phyloP scores from a whole-genome alignment of 2,329 filamentous ascomycete species.

The Colletotrichum orbiculare region DNA sequence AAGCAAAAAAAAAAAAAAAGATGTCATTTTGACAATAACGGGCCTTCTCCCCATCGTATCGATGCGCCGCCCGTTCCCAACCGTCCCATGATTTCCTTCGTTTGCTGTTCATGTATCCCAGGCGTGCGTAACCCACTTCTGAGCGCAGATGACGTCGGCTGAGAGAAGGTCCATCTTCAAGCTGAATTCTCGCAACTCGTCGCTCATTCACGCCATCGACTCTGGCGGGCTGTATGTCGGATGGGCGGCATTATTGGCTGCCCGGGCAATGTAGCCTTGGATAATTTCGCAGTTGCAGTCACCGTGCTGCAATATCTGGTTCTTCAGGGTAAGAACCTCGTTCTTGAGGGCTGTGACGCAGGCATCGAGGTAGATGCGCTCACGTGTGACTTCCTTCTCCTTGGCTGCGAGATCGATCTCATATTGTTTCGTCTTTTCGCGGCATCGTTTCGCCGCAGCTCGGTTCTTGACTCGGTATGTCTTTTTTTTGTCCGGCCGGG shows the following conservation, averaged over 20 bases:
- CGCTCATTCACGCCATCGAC: too few species aligned
- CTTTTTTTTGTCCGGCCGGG: not conserved
- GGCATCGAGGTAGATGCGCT: slow-evolving; percentile 29
- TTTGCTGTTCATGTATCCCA: too few species aligned
- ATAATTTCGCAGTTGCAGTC: slow-evolving; percentile 33
- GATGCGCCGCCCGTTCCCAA: too few species aligned
- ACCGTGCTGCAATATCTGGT: slow-evolving; percentile 30
- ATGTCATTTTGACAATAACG: too few species aligned
- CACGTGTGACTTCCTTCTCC: slow-evolving; percentile 19
- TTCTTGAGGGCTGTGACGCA: slow-evolving; percentile 25
- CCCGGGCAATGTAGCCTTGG: slow-evolving; percentile 28
- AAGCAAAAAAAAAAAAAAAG: too few species aligned
- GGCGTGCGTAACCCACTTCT: too few species aligned
- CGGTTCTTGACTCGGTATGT: slow-evolving; percentile 34
- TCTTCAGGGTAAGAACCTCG: slow-evolving; percentile 26
- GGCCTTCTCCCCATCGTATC: too few species aligned
- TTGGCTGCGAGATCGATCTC: slow-evolving; percentile 23
- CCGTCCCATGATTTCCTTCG: too few species aligned
- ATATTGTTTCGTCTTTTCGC: slow-evolving; percentile 34
- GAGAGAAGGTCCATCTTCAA: too few species aligned
- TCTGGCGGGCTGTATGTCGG: too few species aligned
- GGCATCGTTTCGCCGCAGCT: slow-evolving; percentile 34
- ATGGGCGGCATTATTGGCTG: slow-evolving; percentile 1
- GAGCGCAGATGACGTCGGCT: too few species aligned
- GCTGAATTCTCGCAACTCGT: too few species aligned